Evolutionary conservation across 352 stramenopile genomes (phyloP), one percentile per base, ranked within the genome.

Genomic region (Phytophthora sp.): DNA sequence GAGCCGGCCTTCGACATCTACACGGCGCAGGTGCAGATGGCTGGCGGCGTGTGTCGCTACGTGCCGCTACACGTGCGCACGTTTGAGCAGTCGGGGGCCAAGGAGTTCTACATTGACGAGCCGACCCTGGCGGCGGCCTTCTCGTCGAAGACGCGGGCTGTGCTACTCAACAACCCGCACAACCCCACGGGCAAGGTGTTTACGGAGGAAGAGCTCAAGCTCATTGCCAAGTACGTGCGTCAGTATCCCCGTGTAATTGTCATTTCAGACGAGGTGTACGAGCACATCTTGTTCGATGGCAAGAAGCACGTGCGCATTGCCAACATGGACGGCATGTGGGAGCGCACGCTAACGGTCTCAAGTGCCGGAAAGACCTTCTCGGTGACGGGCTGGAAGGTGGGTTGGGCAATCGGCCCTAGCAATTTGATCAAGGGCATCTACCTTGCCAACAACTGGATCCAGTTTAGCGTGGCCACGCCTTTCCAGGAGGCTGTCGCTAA

Each of bases 161-260:
- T 99, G 44, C 78, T 99, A 23, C 79, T 99, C 21, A 99, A 99
- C 84, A 99, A 97, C 54, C 97, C 97, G 30, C 97, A 99, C 87
- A 99, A 99, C 75, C 97, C 97, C 10, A 99, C 97, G 39, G 97
- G 97, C 27, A 99, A 99, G 62, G 92, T 99, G 38, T 99, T 99
- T 70, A 95, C 92, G 20, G 57, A 72, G 28, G 58, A 74, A 11
- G 97, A 99, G 79, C 92, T 99, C 48, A 78, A 97, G 55, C 65
- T 84, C 18, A 97, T 99, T 69, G 92, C 96, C 18, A 84, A 92
- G 56, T 86, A 97, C 41, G 83, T 97, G 38, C 53, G 74, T 8
- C 71, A 74, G 46, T 67, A 98, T 58, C 89, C 94, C 21, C 80
- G 93, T 38, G 74, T 95, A 60, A 86, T 99, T n/a, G 85, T 99